Base-by-base conservation (phyloP, 176 grass and related monocot species). In the Olyra latifolia region DNA sequence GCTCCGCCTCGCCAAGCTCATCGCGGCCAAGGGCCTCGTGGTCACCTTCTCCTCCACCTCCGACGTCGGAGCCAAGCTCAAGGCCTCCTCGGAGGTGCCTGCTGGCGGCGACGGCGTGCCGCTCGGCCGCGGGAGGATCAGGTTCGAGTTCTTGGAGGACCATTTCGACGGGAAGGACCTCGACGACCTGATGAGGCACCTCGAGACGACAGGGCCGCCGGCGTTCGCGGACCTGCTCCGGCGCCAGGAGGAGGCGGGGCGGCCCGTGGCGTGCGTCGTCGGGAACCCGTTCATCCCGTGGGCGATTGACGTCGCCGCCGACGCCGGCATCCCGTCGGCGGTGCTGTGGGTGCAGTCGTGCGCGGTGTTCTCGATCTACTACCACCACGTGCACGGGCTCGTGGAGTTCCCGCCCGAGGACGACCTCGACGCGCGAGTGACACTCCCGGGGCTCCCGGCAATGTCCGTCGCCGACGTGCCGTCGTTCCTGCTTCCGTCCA, bases 281-380 rank as follows among this genome's bases (percentile, higher is more conserved):
- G 91, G 77, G 39, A 98, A 87, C 63, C 92, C 95, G 68, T 92
- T 98, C 64, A 12, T 98, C 6, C 83, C 88, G 0, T 98, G 95
- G 95, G 87, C 45, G 19, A 22, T 85, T 24, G 85, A 92, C 23
- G 88, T 91, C 2, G 86, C 95, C 4, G 54, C 73, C n/a, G 89
- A 48, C 2, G 72, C 82, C 58, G 90, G 91, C 41, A 65, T 98
- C 58, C 95, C 87, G 0, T 22, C 87, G 32, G 92, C 82, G 0
- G 76, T 98, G 54, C 87, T 98, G 23, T 98, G 91, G 95, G 83
- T 98, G 27, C 95, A 98, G 73, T 98, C 95, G 3, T 88, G 80
- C 76, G 71, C 72, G 5, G 95, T 98, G 57, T 89, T 98, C 83
- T 88, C 89, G 30, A 40, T 89, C 10, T 98, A 98, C 77, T 92